These are phyloP conservation scores for Panaeolus cyanescens DNA, from an alignment of 768 basidiomycete species.

Conservation along the genomic window DNA sequence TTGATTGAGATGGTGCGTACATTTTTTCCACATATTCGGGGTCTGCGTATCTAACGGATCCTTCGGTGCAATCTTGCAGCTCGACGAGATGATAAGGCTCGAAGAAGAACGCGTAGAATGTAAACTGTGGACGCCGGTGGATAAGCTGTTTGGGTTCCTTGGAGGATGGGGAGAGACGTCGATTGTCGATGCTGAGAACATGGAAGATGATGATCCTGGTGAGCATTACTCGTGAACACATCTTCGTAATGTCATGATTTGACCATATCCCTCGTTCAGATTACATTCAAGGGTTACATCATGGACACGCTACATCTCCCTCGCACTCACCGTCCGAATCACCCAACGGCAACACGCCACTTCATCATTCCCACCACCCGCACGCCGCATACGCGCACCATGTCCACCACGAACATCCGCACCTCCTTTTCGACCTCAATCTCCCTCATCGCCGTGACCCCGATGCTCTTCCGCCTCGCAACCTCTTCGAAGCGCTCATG, in stretches of 20 bases:
- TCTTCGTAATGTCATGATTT: neutral
- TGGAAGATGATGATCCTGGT: constrained; percentile 77
- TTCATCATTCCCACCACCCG: neutral
- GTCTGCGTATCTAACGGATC: neutral
- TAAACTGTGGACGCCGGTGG: constrained; percentile 60
- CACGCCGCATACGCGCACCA: too few relatives aligned
- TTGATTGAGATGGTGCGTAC: constrained; percentile 42
- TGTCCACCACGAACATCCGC: neutral
- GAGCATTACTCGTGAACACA: constrained; percentile 2
- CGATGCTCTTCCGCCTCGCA: constrained; percentile 71
- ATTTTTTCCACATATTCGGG: neutral
- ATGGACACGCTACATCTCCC: constrained; percentile 15
- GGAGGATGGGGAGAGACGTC: constrained; percentile 44
- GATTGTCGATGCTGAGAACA: constrained; percentile 42
- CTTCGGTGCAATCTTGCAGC: constrained; percentile 39
- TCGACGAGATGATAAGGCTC: constrained; percentile 56
- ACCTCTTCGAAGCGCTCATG: constrained; percentile 54
- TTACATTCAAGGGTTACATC: constrained; percentile 57
- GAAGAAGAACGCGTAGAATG: constrained; percentile 46
- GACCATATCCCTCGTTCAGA: constrained; percentile 24
- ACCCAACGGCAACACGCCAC: neutral
- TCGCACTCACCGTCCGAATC: neutral
- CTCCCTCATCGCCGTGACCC: constrained; percentile 63
- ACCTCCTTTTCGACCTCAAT: constrained; percentile 49
- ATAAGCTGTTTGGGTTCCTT: constrained; percentile 32